Percentiles rank a stretch among this genome's conserved stretches.
Conservation (phyloP, 257 asterid genomes). For the Nyctanthes arbortristis region DNA sequence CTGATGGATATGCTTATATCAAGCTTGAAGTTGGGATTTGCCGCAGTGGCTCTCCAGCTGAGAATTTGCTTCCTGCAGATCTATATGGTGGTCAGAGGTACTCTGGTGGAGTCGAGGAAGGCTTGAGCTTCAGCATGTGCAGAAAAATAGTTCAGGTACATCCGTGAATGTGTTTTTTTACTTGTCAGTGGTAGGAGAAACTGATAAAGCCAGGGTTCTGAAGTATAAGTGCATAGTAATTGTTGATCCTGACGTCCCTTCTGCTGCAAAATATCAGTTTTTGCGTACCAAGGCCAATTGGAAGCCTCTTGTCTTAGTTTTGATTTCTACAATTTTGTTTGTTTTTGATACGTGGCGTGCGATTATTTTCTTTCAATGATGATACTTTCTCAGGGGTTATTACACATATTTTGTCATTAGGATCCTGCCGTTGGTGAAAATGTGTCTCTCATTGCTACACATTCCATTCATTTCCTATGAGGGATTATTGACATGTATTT, state of each 20-base stretch:
- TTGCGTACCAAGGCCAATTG: not conserved
- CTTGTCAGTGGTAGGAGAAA: slow-evolving; percentile 4
- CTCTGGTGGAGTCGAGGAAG: slow-evolving; percentile 54
- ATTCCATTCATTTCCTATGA: not conserved
- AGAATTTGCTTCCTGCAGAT: slow-evolving; percentile 21
- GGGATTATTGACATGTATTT: no score
- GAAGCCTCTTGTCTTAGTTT: not conserved
- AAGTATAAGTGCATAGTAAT: not conserved
- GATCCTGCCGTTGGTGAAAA: not conserved
- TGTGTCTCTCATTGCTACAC: not conserved
- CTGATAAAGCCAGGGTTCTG: not conserved
- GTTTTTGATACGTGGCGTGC: not conserved
- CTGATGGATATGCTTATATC: slow-evolving; percentile 52
- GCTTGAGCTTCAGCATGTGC: slow-evolving; percentile 84
- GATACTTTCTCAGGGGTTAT: not conserved
- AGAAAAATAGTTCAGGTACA: slow-evolving; percentile 84
- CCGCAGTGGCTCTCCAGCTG: slow-evolving; percentile 35
- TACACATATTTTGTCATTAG: not conserved
- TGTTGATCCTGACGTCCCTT: not conserved
- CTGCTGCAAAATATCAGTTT: not conserved
- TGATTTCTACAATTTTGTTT: not conserved
- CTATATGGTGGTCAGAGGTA: slow-evolving; percentile 36
- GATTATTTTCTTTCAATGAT: not conserved
- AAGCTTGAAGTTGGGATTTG: slow-evolving; percentile 61
- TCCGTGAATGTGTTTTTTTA: slow-evolving; percentile 3